phyloP scores from a whole-genome alignment of 2,329 filamentous ascomycete genomes.

The Apiospora saccharicola region DNA sequence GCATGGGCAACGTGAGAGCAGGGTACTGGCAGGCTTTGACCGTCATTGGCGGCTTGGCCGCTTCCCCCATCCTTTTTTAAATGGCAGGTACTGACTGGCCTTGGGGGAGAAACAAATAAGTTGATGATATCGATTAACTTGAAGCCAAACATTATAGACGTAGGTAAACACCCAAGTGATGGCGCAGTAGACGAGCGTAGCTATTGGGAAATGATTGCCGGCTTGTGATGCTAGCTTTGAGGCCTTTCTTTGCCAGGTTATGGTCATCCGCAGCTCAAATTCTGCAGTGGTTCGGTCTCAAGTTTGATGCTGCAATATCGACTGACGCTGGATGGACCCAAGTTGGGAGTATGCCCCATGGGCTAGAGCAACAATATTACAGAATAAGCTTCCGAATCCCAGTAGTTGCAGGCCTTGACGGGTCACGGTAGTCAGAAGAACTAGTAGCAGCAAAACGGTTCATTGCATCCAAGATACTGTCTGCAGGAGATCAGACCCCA shows the following conservation, averaged over 20 bases:
- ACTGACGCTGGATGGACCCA: neutral
- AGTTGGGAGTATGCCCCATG: neutral
- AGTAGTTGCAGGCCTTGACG: constrained; percentile 10
- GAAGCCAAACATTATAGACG: neutral
- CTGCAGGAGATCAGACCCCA: constrained; percentile 10
- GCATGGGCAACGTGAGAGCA: constrained; percentile 19
- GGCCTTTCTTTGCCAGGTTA: neutral
- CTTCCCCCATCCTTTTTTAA: neutral
- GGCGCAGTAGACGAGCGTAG: neutral
- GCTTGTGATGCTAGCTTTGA: neutral
- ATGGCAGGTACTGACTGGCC: neutral
- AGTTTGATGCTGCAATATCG: constrained; percentile 15
- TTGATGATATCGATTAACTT: neutral
- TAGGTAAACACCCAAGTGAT: neutral
- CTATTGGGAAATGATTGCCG: neutral
- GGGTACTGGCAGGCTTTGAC: neutral
- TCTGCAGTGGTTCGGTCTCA: neutral
- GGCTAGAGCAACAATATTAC: constrained; percentile 1
- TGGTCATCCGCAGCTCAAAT: neutral
- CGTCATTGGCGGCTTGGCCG: constrained; percentile 14
- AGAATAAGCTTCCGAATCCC: constrained; percentile 17
- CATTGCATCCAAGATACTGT: constrained; percentile 6
- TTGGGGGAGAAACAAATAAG: no score
- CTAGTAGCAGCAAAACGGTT: constrained; percentile 12
- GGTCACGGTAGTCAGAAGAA: neutral